Conservation (phyloP, 169 alveolate species). For the Plasmodium cynomolgi region DNA sequence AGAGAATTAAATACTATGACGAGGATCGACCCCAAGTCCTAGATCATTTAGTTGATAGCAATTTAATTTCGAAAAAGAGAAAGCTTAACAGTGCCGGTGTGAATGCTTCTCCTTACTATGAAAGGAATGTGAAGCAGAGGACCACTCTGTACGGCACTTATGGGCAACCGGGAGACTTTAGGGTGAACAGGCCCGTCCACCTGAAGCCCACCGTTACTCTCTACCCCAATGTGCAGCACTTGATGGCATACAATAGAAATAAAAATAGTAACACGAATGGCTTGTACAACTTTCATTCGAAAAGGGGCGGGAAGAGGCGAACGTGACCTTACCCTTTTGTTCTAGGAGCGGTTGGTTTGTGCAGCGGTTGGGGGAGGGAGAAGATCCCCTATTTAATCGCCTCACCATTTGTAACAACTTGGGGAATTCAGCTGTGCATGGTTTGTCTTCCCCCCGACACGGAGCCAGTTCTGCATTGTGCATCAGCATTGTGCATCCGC, state of each 20-base stretch:
- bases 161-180: neutral
- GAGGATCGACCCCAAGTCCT: slow-evolving; percentile 63
- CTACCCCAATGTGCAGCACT: slow-evolving; percentile 57
- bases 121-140: slow-evolving; percentile 50
- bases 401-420: neutral
- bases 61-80: slow-evolving; percentile 42
- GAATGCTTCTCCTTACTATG: slow-evolving; percentile 8
- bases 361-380: neutral
- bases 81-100: slow-evolving; percentile 7
- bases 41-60: slow-evolving; percentile 19
- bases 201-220: slow-evolving; percentile 37
- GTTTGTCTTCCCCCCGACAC: neutral
- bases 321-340: neutral
- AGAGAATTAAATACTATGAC: slow-evolving; percentile 54
- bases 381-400: neutral
- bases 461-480: too few relatives aligned
- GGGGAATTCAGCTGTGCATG: neutral
- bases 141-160: neutral
- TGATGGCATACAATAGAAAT: slow-evolving; percentile 21
- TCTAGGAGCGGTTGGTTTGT: neutral
- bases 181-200: neutral
- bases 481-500: too few relatives aligned
- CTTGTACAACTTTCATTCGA: slow-evolving; percentile 11
- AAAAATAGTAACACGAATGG: slow-evolving; percentile 4
- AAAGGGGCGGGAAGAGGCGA: slow-evolving; percentile 12